These are phyloP conservation scores for Cucurbita pepo DNA, from an alignment of 306 rosid species.

Conservation along the genomic window DNA sequence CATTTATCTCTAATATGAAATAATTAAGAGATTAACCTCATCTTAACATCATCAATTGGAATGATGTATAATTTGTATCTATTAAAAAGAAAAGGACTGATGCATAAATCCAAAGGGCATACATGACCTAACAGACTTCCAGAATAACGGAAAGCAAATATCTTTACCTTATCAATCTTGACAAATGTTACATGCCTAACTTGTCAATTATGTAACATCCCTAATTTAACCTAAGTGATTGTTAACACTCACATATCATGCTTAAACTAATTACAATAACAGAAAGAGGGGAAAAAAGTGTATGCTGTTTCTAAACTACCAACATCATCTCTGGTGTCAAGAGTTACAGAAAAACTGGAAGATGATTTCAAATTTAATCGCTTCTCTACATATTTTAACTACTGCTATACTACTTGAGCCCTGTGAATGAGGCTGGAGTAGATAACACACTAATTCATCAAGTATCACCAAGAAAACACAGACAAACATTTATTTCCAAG, in stretches of 20 bases:
- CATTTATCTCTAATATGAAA: neutral
- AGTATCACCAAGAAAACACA: neutral
- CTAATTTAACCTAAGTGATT: neutral
- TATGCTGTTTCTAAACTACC: neutral
- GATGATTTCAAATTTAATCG: neutral
- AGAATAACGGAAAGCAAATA: neutral
- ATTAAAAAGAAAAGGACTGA: neutral
- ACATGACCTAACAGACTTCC: neutral
- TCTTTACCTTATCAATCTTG: neutral
- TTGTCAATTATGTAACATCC: neutral
- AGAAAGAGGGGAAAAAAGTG: neutral
- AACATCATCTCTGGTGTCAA: neutral
- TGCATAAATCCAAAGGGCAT: neutral
- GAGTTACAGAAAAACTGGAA: neutral
- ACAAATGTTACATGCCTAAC: neutral
- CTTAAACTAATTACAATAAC: neutral
- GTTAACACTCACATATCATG: neutral
- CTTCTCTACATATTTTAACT: neutral
- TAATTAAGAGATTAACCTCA: neutral
- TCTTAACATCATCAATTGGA: neutral
- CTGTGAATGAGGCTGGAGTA: neutral
- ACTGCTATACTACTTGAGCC: neutral
- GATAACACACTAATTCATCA: neutral
- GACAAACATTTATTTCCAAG: neutral
- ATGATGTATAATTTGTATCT: too few relatives aligned